phyloP scores from a whole-genome alignment of 2,329 filamentous ascomycete genomes.

The Sclerotinia subarctica region DNA sequence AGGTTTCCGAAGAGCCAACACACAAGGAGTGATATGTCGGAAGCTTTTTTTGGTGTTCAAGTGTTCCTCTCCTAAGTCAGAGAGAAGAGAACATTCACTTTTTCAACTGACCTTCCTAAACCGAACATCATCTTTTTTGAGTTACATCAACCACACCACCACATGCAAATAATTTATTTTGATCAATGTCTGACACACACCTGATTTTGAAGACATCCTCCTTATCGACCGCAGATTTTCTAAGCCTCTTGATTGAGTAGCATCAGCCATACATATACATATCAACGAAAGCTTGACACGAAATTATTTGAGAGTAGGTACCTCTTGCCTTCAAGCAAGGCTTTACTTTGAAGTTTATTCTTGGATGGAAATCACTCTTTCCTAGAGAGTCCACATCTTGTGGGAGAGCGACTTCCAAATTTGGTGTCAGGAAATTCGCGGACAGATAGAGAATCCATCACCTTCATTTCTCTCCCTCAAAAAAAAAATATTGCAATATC shows the following conservation, averaged over 20 bases:
- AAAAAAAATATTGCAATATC: not conserved
- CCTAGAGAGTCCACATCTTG: not conserved
- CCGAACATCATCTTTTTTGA: not conserved
- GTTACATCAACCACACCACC: slow-evolving; percentile 7
- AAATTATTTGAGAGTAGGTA: not conserved
- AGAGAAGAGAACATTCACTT: slow-evolving; percentile 11
- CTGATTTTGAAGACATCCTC: not conserved
- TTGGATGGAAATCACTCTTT: not conserved
- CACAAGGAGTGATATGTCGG: slow-evolving; percentile 9
- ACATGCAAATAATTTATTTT: slow-evolving; percentile 11
- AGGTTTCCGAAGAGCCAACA: slow-evolving; percentile 21
- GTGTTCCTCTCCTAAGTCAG: not conserved
- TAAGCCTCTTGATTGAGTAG: not conserved
- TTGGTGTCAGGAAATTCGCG: not conserved
- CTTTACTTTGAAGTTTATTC: not conserved
- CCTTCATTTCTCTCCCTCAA: not conserved
- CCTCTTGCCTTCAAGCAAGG: not conserved
- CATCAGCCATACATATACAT: not conserved
- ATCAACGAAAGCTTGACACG: not conserved
- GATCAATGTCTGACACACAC: slow-evolving; percentile 1
- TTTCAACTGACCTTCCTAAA: not conserved
- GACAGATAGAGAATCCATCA: not conserved
- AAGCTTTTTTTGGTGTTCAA: not conserved
- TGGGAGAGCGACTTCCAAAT: slow-evolving; percentile 11
- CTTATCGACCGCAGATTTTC: not conserved